phyloP scores from a whole-genome alignment of 2,329 filamentous ascomycete genomes.

The Diaporthe helianthi region DNA sequence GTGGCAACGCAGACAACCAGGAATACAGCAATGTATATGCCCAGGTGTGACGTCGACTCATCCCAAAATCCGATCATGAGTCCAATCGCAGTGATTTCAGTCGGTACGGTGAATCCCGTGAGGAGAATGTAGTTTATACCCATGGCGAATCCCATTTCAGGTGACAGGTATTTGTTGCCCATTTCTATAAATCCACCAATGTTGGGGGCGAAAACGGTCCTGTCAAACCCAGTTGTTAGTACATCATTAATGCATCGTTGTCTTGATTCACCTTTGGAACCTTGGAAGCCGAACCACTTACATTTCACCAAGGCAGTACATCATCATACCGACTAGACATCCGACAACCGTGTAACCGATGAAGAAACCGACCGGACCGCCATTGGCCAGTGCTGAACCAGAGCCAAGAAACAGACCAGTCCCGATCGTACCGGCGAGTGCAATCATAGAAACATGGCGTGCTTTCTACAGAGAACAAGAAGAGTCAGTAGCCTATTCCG shows the following conservation, averaged over 20 bases:
- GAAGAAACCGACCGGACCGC: conserved; percentile 65
- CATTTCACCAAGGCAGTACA: conserved; percentile 67
- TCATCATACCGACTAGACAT: conserved; percentile 63
- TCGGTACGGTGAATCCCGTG: conserved; percentile 37
- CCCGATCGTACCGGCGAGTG: conserved; percentile 50
- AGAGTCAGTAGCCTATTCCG: background rate
- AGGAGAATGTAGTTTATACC: conserved; percentile 38
- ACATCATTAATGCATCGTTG: too few relatives aligned
- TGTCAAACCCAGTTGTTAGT: conserved; percentile 10
- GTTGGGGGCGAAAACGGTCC: conserved; percentile 38
- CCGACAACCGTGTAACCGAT: conserved; percentile 65
- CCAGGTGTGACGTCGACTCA: conserved; percentile 27
- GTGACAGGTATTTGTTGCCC: conserved; percentile 38
- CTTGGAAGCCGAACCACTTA: conserved; percentile 11
- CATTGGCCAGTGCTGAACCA: conserved; percentile 64
- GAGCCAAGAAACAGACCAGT: conserved; percentile 66
- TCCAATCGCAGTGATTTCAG: conserved; percentile 37
- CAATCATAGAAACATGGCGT: conserved; percentile 45
- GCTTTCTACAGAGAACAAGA: conserved; percentile 18
- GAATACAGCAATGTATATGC: conserved; percentile 36
- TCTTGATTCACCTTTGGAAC: background rate
- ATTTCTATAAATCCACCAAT: conserved; percentile 40
- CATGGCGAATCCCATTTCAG: conserved; percentile 38
- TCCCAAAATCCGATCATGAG: conserved; percentile 39
- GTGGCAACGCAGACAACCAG: conserved; percentile 35